These are phyloP conservation scores for Thuja plicata DNA, from an alignment of 83 land plant genomes.

Conservation along the genomic window DNA sequence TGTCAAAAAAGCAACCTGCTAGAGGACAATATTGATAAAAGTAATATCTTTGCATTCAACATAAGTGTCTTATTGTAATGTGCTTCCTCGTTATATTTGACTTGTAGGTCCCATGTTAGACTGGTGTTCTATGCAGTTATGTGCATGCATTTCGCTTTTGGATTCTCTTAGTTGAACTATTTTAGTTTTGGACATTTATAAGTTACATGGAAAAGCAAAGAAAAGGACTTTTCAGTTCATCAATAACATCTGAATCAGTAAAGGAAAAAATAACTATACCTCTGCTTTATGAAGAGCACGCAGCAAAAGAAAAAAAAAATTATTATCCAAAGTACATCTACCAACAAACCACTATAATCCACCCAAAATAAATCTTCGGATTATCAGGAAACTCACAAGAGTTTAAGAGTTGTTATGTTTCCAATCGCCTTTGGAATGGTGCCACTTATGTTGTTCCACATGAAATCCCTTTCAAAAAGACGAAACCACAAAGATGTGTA, in stretches of 20 bases:
- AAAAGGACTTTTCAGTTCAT: background rate
- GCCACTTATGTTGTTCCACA: slow-evolving; percentile 71
- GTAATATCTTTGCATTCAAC: background rate
- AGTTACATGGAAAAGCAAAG: background rate
- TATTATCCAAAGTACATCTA: background rate
- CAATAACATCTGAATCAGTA: slow-evolving; percentile 3
- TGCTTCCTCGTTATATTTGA: background rate
- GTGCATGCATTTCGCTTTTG: background rate
- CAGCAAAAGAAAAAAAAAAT: background rate
- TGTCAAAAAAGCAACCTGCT: background rate
- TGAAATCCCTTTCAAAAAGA: slow-evolving; percentile 49
- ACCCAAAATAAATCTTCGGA: background rate
- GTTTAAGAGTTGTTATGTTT: slow-evolving; percentile 37
- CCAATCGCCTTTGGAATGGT: slow-evolving; percentile 74
- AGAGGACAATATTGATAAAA: background rate
- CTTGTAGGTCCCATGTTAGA: background rate
- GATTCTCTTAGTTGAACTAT: background rate
- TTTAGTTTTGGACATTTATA: background rate
- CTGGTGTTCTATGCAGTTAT: background rate
- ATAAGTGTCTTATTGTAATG: background rate
- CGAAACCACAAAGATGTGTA: slow-evolving; percentile 8
- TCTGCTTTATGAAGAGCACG: background rate
- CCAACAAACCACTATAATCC: background rate
- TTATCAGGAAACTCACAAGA: slow-evolving; percentile 43
- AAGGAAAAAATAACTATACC: background rate